Conservation (phyloP, 768 basidiomycete species). For the Mycena sanguinolenta region DNA sequence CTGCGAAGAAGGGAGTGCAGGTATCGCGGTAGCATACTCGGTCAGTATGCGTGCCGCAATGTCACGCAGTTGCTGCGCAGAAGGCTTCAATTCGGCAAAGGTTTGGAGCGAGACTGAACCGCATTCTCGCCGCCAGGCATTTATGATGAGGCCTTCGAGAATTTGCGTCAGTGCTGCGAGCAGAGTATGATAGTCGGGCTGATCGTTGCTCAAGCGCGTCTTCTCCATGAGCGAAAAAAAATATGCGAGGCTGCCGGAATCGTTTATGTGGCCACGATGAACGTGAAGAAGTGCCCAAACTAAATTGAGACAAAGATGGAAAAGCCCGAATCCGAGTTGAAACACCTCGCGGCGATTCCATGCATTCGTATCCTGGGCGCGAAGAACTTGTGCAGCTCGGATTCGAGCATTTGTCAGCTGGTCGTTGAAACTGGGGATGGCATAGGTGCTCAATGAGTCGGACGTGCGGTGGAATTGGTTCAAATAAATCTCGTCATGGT, state of each 20-base stretch:
- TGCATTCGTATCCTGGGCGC: slow-evolving; percentile 27
- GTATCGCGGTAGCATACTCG: slow-evolving; percentile 20
- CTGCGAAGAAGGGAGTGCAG: too few relatives aligned
- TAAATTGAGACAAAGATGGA: slow-evolving; percentile 52
- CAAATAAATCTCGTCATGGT: slow-evolving; percentile 33
- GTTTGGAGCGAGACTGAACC: slow-evolving; percentile 1
- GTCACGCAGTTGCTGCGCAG: slow-evolving; percentile 26
- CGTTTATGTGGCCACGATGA: slow-evolving; percentile 45
- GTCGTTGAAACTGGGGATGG: slow-evolving; percentile 35
- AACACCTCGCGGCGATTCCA: slow-evolving; percentile 36
- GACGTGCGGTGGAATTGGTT: slow-evolving; percentile 24
- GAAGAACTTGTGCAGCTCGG: slow-evolving; percentile 11
- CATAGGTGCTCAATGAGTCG: slow-evolving; percentile 15
- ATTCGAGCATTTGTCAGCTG: slow-evolving; percentile 35
- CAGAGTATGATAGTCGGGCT: slow-evolving; percentile 43
- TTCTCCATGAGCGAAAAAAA: slow-evolving; percentile 50
- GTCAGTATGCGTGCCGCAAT: slow-evolving; percentile 32
- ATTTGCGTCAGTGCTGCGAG: slow-evolving; percentile 36
- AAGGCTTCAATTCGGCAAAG: slow-evolving; percentile 38
- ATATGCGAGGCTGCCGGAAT: slow-evolving; percentile 35
- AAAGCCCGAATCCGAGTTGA: slow-evolving; percentile 46
- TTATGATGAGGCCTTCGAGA: slow-evolving; percentile 36
- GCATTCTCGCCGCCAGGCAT: slow-evolving; percentile 38
- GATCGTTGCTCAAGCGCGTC: slow-evolving; percentile 39
- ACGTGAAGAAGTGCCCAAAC: slow-evolving; percentile 47